Conservation (phyloP, 805 yeast genomes). For the Saturnispora saitoi region DNA sequence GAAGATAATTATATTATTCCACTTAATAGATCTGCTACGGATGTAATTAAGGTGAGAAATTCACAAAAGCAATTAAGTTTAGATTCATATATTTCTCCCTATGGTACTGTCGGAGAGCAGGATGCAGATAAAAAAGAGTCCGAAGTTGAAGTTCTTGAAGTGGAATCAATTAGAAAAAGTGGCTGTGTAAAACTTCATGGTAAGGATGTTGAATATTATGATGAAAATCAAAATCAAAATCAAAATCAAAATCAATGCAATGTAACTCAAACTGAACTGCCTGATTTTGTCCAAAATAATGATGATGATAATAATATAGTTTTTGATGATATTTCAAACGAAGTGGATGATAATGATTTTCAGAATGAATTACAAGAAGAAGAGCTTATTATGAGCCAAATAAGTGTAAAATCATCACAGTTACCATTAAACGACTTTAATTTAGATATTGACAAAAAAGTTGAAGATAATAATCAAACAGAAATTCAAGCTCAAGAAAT, state of each 20-base stretch:
- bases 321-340: background rate
- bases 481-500: background rate
- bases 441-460: background rate
- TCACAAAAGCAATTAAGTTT: slow-evolving; percentile 6
- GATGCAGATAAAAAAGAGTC: background rate
- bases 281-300: background rate
- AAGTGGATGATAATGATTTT: slow-evolving; percentile 6
- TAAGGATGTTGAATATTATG: background rate
- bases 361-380: slow-evolving; percentile 5
- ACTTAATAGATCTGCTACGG: slow-evolving; percentile 3
- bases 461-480: background rate
- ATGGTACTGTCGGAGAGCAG: background rate
- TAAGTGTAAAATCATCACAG: background rate
- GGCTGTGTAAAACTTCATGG: background rate
- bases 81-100: slow-evolving; percentile 7
- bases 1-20: slow-evolving; percentile 11
- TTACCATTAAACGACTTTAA: background rate
- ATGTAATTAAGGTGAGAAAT: slow-evolving; percentile 5
- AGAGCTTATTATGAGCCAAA: background rate
- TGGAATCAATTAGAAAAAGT: slow-evolving; percentile 3
- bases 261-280: too few species aligned
- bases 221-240: slow-evolving; percentile 1
- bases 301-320: slow-evolving; percentile 1
- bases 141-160: background rate
- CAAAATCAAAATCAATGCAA: too few species aligned